Evolutionary conservation across 2,329 filamentous ascomycete species (phyloP).

Genomic region (Trichoderma citrinoviride): DNA sequence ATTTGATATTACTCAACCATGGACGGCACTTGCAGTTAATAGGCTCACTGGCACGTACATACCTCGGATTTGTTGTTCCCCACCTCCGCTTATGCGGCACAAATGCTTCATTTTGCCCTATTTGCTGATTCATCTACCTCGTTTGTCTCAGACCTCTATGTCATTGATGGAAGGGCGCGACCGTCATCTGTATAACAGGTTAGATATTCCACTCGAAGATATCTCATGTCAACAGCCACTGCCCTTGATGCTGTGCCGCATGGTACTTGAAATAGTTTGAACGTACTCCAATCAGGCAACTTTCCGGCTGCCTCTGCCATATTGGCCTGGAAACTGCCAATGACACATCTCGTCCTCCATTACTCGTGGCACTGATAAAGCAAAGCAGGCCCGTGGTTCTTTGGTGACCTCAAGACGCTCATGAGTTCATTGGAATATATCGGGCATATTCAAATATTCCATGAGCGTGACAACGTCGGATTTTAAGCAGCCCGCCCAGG

Average conservation of each 20-base stretch:
- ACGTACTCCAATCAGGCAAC: too few species aligned
- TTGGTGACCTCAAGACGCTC: background rate
- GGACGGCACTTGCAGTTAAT: background rate
- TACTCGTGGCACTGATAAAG: background rate
- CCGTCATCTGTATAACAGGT: background rate
- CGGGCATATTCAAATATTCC: background rate
- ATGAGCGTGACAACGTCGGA: background rate
- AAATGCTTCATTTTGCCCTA: background rate
- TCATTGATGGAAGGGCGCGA: background rate
- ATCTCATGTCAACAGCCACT: background rate
- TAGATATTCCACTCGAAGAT: background rate
- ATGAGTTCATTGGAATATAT: background rate
- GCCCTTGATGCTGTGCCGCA: background rate
- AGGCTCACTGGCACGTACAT: background rate
- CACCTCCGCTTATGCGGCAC: slow-evolving; percentile 1
- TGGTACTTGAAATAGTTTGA: background rate
- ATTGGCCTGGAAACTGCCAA: background rate
- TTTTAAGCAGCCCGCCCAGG: background rate
- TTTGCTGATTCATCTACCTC: background rate
- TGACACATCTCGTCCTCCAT: background rate
- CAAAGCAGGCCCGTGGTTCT: background rate
- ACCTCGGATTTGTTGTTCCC: slow-evolving; percentile 7
- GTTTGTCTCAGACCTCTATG: background rate
- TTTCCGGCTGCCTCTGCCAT: background rate
- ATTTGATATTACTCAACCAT: background rate